phyloP scores from a whole-genome alignment of 495 filamentous ascomycete species.

The Daldinia bambusicola region DNA sequence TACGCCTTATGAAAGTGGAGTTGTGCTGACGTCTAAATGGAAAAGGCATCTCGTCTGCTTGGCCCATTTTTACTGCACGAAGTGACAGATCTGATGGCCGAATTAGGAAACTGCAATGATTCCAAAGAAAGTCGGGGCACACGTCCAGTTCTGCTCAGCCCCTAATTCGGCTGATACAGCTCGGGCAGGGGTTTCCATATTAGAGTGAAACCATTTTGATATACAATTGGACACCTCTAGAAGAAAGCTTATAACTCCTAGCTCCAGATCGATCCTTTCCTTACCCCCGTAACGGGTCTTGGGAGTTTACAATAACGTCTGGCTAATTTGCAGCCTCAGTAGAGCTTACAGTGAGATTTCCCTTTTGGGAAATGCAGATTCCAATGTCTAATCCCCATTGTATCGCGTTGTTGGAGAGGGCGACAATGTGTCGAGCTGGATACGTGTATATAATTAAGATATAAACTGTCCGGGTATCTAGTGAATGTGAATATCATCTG shows the following conservation, averaged over 20 bases:
- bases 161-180: constrained; percentile 10
- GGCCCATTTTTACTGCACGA: constrained; percentile 4
- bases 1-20: neutral
- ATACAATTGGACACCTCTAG: neutral
- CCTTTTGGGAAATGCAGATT: constrained; percentile 33
- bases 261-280: neutral
- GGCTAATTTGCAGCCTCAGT: constrained; percentile 12
- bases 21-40: neutral
- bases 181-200: constrained; percentile 3
- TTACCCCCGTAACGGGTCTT: neutral
- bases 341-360: constrained; percentile 21
- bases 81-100: constrained; percentile 22
- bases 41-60: neutral
- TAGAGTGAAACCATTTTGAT: constrained; percentile 14
- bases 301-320: constrained; percentile 2
- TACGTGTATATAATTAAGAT: constrained; percentile 34
- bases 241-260: neutral
- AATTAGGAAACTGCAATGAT: constrained; percentile 23
- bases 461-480: neutral
- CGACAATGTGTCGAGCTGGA: neutral
- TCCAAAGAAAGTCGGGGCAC: constrained; percentile 11
- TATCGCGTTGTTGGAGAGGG: neutral
- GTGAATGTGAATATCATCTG: constrained; percentile 2
- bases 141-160: constrained; percentile 6
- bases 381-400: constrained; percentile 26